Conservation (phyloP, 2,329 filamentous ascomycete genomes). For the Epicoccum sorghinum region DNA sequence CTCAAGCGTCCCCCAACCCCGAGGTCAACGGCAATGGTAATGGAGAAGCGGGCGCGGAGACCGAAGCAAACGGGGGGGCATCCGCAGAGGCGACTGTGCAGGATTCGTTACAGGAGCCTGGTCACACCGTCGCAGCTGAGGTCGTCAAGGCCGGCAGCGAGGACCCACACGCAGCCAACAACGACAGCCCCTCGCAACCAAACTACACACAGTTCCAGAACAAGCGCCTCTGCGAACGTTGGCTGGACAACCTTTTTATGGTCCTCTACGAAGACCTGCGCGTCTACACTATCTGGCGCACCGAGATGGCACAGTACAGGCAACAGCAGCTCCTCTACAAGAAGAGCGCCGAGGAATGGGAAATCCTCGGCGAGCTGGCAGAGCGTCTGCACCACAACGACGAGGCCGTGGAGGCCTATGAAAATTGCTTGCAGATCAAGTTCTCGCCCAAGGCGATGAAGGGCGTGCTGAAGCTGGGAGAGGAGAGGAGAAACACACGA, state of each 20-base stretch:
- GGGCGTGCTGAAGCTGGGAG: constrained; percentile 80
- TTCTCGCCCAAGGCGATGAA: constrained; percentile 93
- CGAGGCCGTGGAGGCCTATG: constrained; percentile 92
- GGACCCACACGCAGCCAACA: constrained; percentile 52
- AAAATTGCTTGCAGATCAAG: constrained; percentile 81
- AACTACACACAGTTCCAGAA: constrained; percentile 92
- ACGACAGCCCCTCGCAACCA: constrained; percentile 64
- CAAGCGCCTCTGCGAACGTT: constrained; percentile 94
- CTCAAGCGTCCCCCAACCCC: constrained; percentile 40
- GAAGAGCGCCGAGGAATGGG: constrained; percentile 97
- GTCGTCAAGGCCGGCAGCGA: constrained; percentile 78
- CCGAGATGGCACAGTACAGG: constrained; percentile 93
- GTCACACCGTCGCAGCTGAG: constrained; percentile 77
- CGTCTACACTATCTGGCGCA: constrained; percentile 99
- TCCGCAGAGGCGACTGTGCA: constrained; percentile 34
- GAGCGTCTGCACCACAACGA: constrained; percentile 90
- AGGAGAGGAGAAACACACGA: constrained; percentile 77
- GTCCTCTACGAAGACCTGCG: constrained; percentile 96
- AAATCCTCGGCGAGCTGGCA: constrained; percentile 91
- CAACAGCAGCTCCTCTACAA: constrained; percentile 95
- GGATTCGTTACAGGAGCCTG: constrained; percentile 74
- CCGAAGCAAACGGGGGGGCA: constrained; percentile 36
- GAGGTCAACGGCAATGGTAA: constrained; percentile 46
- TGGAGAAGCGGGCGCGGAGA: constrained; percentile 35
- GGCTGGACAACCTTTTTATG: constrained; percentile 99